Percentiles rank a stretch among this genome's conserved stretches.
Evolutionary conservation across 179 eudicot genomes (phyloP).

Genomic region (Drosera spatulata): DNA sequence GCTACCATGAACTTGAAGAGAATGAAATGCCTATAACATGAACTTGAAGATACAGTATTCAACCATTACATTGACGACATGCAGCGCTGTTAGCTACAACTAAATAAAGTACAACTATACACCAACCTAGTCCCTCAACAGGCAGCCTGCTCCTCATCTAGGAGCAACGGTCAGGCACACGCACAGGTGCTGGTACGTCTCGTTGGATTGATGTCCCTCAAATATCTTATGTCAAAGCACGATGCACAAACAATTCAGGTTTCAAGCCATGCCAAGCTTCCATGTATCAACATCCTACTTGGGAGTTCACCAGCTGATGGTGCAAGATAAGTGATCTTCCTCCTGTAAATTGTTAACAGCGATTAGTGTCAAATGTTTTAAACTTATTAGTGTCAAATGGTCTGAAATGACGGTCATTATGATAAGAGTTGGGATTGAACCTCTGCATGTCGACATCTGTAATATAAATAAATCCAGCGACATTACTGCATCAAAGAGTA

Average conservation of each 20-base stretch:
- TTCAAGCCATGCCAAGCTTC: constrained; percentile 71
- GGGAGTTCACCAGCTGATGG: constrained; percentile 87
- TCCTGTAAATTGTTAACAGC: constrained; percentile 32
- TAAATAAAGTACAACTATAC: no score
- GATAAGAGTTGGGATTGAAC: constrained; percentile 20
- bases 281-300: constrained; percentile 57
- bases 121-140: no score
- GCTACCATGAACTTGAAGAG: no score
- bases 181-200: no score
- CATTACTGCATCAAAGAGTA: constrained; percentile 47
- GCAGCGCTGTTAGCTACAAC: no score
- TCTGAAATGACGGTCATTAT: not conserved
- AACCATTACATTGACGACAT: no score
- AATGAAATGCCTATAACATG: no score
- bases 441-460: constrained; percentile 77
- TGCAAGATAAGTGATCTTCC: constrained; percentile 73
- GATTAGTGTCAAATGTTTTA: not conserved
- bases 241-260: constrained; percentile 9
- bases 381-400: not conserved
- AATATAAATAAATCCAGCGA: constrained; percentile 82
- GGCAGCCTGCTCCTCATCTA: no score
- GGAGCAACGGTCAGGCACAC: no score
- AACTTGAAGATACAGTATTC: no score
- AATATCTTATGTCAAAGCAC: no score
- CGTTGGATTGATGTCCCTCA: no score